Evolutionary conservation across 1,284 basidiomycete species (phyloP).

Genomic region (Cutaneotrichosporon cutaneum): DNA sequence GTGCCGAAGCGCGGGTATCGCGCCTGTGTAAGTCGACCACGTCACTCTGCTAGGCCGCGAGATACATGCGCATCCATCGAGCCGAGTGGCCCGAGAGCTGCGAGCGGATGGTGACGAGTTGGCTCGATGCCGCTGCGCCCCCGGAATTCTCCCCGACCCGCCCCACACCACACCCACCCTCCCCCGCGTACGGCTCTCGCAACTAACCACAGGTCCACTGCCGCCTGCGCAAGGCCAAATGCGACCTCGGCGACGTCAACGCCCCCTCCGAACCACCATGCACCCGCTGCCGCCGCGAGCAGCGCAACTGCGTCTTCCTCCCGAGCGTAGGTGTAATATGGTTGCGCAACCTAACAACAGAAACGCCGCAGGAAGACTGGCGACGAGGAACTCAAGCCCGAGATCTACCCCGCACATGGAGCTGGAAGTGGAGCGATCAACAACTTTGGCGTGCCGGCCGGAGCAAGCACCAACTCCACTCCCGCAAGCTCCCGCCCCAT

Average conservation of each 20-base stretch:
- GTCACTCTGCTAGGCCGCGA: too few relatives aligned
- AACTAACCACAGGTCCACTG: conserved; percentile 43
- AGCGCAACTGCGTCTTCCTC: conserved; percentile 54
- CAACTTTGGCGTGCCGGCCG: too few relatives aligned
- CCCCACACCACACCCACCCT: neutral
- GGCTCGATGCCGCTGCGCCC: neutral
- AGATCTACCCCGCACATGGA: conserved; percentile 1
- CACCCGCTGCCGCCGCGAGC: conserved; percentile 53
- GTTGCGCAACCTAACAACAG: conserved; percentile 21
- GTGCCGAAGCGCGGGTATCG: conserved; percentile 47
- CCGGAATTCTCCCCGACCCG: neutral
- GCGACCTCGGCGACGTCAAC: conserved; percentile 55
- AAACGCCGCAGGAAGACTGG: conserved; percentile 41
- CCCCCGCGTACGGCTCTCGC: neutral
- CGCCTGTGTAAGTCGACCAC: conserved; percentile 48
- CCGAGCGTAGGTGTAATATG: conserved; percentile 41
- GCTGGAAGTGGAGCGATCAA: too few relatives aligned
- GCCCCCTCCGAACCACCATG: conserved; percentile 54
- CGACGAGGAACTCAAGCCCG: conserved; percentile 25
- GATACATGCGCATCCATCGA: too few relatives aligned
- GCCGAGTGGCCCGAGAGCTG: too few relatives aligned
- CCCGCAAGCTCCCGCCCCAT: neutral
- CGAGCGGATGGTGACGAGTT: too few relatives aligned
- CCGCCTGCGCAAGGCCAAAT: conserved; percentile 53
- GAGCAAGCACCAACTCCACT: neutral